Base-by-base conservation (phyloP, 2,329 filamentous ascomycete species). In the Didymella glomerata region DNA sequence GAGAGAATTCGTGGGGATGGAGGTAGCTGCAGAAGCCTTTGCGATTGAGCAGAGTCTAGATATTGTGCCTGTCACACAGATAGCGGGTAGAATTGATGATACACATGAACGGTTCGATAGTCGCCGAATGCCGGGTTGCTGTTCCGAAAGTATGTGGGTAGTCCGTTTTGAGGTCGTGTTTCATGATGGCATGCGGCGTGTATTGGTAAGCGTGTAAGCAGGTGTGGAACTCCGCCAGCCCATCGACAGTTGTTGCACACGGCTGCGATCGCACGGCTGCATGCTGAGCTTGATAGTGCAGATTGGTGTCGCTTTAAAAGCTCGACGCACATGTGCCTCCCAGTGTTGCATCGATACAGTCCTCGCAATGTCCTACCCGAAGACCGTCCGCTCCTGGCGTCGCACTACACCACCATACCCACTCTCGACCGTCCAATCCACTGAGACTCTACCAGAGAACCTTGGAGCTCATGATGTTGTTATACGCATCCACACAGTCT, bases 401-500 rank as follows among this genome's bases (percentile, higher is more conserved):
- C 68, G 68, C 42, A 66, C 57, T 45, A 42, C 48, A 14, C 38
- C 38, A 13, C 30, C 62, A 2, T 64, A 59, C 44, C 68, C 58
- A 3, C 60, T 59, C 6, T 44, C 48, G 5, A 48, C 63, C 34
- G 44, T 32, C 5, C 52, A 42, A 6, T 54, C 61, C 2, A 62
- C 42, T 20, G 67, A 70, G 30, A 47, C 49, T 1, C 63, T 69
- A 2, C 65, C 68, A 4, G 42, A 58, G 8, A 34, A 34, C 1
- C 63, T 71, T 2, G 55, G 41, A 2, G 41, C 57, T 2, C 18
- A 60, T 18, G 63, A 68, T 28, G 65, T 73, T 11, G 41, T 73
- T 20, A 60, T 72, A 42, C 59, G 58, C 16, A 69, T 73, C 32
- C 68, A 64, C 38, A 68, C 71, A 13, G 68, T 70, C 18, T 66